Conservation (phyloP, 108 stramenopile species). For the Stephanodiscus minutulus region DNA sequence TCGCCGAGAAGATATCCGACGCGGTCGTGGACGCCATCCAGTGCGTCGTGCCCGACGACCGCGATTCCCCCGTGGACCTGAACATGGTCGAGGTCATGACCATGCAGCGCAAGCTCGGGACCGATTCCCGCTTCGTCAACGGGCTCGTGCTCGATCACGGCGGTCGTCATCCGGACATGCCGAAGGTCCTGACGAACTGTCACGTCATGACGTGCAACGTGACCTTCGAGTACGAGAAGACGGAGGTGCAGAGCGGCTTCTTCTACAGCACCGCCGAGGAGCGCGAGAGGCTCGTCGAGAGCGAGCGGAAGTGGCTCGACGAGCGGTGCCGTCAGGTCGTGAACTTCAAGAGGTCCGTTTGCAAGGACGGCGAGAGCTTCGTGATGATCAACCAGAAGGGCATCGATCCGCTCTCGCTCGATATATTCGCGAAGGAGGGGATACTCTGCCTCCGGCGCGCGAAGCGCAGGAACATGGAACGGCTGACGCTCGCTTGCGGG, state of each 20-base stretch:
- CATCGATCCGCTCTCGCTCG: constrained; percentile 96
- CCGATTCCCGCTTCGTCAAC: constrained; percentile 88
- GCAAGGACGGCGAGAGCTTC: constrained; percentile 92
- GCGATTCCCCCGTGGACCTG: constrained; percentile 81
- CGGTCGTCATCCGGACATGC: constrained; percentile 99
- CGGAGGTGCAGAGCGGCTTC: constrained; percentile 95
- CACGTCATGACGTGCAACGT: constrained; percentile 98
- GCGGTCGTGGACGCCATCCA: constrained; percentile 94
- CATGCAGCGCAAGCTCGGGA: constrained; percentile 86
- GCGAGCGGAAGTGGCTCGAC: constrained; percentile 97
- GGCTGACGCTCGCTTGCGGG: constrained; percentile 97
- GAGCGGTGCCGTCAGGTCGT: constrained; percentile 94
- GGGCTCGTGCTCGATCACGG: constrained; percentile 99
- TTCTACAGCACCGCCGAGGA: constrained; percentile 96
- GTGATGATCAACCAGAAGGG: constrained; percentile 99
- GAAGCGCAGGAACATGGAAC: constrained; percentile 99
- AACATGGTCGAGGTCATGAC: constrained; percentile 98
- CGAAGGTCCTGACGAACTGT: constrained; percentile 89
- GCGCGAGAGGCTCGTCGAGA: constrained; percentile 96
- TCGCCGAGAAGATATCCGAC: constrained; percentile 78
- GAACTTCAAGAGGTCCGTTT: constrained; percentile 94
- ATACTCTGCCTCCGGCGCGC: constrained; percentile 96
- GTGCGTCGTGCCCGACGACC: constrained; percentile 62
- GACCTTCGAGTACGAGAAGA: constrained; percentile 99
- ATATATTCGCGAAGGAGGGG: constrained; percentile 99